These are phyloP conservation scores for Zygotorulaspora sp. DNA, from an alignment of 805 yeast genomes.

Conservation along the genomic window DNA sequence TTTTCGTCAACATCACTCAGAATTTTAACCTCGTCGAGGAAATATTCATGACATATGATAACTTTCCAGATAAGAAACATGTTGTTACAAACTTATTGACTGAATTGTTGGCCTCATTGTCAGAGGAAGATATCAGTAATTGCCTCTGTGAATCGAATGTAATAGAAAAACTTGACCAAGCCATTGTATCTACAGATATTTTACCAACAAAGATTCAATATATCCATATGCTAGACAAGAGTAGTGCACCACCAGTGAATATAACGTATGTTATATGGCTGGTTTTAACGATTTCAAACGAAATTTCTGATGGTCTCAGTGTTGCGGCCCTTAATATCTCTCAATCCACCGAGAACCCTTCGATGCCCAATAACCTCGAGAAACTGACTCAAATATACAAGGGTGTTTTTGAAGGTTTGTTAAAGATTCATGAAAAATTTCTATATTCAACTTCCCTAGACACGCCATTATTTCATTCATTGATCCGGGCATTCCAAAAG, in stretches of 20 bases:
- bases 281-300: constrained; percentile 47
- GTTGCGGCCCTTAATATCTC: constrained; percentile 36
- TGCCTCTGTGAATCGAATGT: constrained; percentile 35
- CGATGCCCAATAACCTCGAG: constrained; percentile 10
- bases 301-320: constrained; percentile 61
- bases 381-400: constrained; percentile 25
- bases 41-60: constrained; percentile 63
- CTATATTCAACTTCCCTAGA: constrained; percentile 62
- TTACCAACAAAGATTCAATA: constrained; percentile 51
- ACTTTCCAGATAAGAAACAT: constrained; percentile 49
- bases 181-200: constrained; percentile 39
- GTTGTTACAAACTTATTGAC: constrained; percentile 54
- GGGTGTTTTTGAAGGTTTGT: constrained; percentile 39
- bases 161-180: constrained; percentile 30
- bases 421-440: constrained; percentile 45
- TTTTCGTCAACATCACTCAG: constrained; percentile 54
- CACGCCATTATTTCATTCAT: constrained; percentile 58
- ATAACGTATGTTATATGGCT: constrained; percentile 57
- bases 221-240: constrained; percentile 75
- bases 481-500: constrained; percentile 72
- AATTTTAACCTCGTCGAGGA: constrained; percentile 50
- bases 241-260: constrained; percentile 68
- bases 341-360: constrained; percentile 34
- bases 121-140: constrained; percentile 27
- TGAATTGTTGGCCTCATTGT: constrained; percentile 38